Evolutionary conservation across 345 rosid species (phyloP), one percentile per base, ranked within the genome.

Genomic region (Dipteronia sinensis): DNA sequence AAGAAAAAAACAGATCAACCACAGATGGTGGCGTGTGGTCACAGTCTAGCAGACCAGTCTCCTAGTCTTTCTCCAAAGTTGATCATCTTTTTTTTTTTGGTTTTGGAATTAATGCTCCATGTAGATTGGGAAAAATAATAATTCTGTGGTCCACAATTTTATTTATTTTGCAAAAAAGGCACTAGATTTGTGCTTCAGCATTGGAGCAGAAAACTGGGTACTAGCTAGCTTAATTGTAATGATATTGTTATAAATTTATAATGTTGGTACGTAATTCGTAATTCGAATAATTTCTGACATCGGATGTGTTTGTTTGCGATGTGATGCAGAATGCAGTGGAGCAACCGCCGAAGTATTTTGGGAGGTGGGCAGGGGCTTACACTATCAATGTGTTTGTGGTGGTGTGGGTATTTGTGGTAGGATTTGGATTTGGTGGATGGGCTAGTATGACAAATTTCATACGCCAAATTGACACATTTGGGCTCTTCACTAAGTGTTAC

Each of bases 341-440:
- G 84, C 95, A 87, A 76, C 99, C 99, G 1, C 90, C 98, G 0
- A 92, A 77, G 84, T 91, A 77, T 22, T 70, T 91, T 10, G 99
- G 97, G 3, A 69, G 91, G 83, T 96, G 99, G 99, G 89, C 87
- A 0, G 99, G 99, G 69, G 67, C 98, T 0, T 96, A 78, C 87
- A 84, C 94, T 67, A 88, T 94, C 62, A 96, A 96, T 74, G 81
- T 87, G 3, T 90, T 92, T 25, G 81, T 96, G n/a, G 97, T 94
- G 7, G 97, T 92, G 42, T 96, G 99, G 99, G 99, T 96, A 8
- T 79, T 91, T 0, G 82, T 96, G 29, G 95, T 96, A 13, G 99
- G 99, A 66, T 96, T 96, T 25, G 99, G 98, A 72, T 96, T 96
- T 11, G 98, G 99, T 68, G 99, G 99, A 6, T 94, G 99, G 99